Base-by-base conservation (phyloP, 768 basidiomycete genomes). In the Sistotremastrum suecicum region DNA sequence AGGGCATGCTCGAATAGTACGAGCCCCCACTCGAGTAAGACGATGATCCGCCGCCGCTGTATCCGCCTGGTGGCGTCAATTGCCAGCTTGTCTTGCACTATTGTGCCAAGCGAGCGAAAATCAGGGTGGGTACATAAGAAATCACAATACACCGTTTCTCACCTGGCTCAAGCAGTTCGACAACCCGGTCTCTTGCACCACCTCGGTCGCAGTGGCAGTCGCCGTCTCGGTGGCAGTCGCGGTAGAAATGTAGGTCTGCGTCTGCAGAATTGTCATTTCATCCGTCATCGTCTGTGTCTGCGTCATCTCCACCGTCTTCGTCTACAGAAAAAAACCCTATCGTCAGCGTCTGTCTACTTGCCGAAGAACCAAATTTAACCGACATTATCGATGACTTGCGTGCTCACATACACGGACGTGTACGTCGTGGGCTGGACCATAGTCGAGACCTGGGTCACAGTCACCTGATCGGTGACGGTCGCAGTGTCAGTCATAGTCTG, bases 61-160 rank as follows among this genome's bases (percentile, higher is more conserved):
- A 41, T 41, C 9, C 36, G 30, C 34, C 37, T 4, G 75, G 75
- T 11, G 62, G 43, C 5, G 56, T 68, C 56, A 80, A 59, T 48
- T 66, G 66, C 68, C 71, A 79, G 48, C 58, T 55, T 34, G 68
- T 72, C 66, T 80, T 76, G 71, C 79, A 81, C 71, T 75, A 49
- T 20, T 20, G 20, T 20, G 20, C 20, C 2, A 44, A 50, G 34
- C 34, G 33, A 45, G 50, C 37, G 28, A 34, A 43, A 30, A 61
- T 42, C 48, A 42, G 32, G 43, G 43, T 11, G 28, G 38, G 46
- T 47, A 32, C 39, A 34, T 7, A 37, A 12, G 38, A 11, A 29
- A n/a, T 11, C 29, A 57, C 60, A 20, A 20, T 20, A 20, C 20
- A 20, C 20, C 20, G 20, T 20, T 20, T 20, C 20, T 44, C 48